Evolutionary conservation across 148 eudicot genomes (phyloP).

Genomic region (Euryodendron excelsum): DNA sequence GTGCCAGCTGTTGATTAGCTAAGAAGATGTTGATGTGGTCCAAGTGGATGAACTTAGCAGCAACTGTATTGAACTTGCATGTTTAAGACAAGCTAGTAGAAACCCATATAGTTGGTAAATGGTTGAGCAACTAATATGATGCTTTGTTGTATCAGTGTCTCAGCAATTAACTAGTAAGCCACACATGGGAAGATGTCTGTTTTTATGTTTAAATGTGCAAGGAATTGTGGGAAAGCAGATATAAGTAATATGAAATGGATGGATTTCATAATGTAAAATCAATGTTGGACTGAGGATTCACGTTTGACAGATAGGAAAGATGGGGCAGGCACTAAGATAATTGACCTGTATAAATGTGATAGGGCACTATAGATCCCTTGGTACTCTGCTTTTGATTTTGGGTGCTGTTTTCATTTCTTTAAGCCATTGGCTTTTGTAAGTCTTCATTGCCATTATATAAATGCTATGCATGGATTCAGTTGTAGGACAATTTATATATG

Average conservation of each 20-base stretch:
- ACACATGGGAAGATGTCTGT: neutral
- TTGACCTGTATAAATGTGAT: neutral
- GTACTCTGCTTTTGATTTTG: neutral
- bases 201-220: neutral
- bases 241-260: neutral
- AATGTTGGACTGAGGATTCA: neutral
- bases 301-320: neutral
- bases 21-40: neutral
- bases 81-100: neutral
- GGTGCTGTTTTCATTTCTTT: neutral
- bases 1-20: neutral
- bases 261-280: neutral
- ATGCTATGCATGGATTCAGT: neutral
- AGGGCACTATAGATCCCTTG: neutral
- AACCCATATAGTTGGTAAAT: too few relatives aligned
- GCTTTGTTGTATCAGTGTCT: too few relatives aligned
- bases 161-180: neutral
- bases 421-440: neutral
- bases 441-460: neutral
- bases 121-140: too few relatives aligned
- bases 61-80: neutral
- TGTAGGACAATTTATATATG: neutral
- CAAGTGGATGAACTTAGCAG: neutral
- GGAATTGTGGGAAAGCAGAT: neutral
- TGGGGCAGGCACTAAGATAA: neutral